A percentile compares a stretch with the other conserved stretches of the same genome.
These are phyloP conservation scores for Linnemannia hyalina DNA, from an alignment of 192 early-diverging fungal genomes.

Conservation along the genomic window DNA sequence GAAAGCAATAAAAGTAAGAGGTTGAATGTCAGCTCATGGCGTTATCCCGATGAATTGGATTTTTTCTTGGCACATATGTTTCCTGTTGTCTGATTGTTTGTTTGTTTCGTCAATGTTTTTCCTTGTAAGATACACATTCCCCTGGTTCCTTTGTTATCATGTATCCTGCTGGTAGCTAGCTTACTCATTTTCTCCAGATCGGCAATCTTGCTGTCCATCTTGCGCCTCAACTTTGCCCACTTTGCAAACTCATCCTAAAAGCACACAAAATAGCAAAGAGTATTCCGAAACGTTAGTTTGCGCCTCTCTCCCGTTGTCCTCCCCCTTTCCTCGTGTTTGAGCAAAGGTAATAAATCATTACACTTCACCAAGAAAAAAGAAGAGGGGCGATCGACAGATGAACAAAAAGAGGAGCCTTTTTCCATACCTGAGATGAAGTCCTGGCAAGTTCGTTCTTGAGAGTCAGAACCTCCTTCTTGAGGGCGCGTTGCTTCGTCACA, in stretches of 20 bases:
- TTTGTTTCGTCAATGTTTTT: too few relatives aligned
- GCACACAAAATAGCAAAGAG: background rate
- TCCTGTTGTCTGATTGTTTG: background rate
- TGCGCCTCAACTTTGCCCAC: conserved; percentile 91
- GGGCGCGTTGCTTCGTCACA: conserved; percentile 67
- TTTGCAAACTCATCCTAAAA: conserved; percentile 88
- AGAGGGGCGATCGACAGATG: background rate
- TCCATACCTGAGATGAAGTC: conserved; percentile 76
- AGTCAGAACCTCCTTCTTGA: conserved; percentile 72
- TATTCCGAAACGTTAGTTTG: background rate
- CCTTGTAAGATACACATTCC: background rate
- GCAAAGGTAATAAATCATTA: background rate
- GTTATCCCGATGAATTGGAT: background rate
- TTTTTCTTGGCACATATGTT: background rate
- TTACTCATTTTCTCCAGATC: conserved; percentile 77
- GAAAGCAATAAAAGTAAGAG: background rate
- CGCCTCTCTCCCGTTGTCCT: background rate
- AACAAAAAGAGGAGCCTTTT: background rate
- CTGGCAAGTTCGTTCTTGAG: conserved; percentile 73
- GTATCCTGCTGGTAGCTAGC: conserved; percentile 10
- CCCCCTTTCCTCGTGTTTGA: background rate
- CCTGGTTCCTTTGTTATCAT: background rate
- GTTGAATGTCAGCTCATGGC: background rate
- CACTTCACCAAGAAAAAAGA: background rate
- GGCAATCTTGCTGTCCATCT: conserved; percentile 79